phyloP scores from a whole-genome alignment of 306 rosid genomes.

The Astragalus glycyphyllos region DNA sequence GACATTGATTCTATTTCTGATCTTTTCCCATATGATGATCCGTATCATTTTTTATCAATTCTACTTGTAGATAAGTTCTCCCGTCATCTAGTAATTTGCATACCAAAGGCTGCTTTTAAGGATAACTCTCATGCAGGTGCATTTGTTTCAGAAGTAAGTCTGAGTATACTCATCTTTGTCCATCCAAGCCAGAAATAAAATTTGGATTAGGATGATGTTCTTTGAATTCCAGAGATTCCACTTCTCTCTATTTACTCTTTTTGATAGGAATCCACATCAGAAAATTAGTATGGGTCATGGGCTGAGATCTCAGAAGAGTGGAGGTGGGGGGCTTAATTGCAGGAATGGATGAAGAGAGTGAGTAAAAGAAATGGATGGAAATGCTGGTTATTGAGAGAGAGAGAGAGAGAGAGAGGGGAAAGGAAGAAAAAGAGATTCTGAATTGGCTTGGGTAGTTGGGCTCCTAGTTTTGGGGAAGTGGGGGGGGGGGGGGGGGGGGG shows the following conservation, averaged over 20 bases:
- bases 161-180: conserved; percentile 26
- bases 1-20: conserved; percentile 7
- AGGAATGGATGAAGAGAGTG: not conserved
- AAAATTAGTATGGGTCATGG: not conserved
- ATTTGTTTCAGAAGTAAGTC: conserved; percentile 92
- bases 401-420: too few relatives aligned
- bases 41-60: conserved; percentile 38
- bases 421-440: too few relatives aligned
- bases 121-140: conserved; percentile 93
- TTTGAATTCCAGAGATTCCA: conserved; percentile 29
- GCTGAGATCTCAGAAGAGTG: not conserved
- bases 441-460: too few relatives aligned
- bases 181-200: conserved; percentile 19
- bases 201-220: conserved; percentile 23
- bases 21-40: conserved; percentile 32
- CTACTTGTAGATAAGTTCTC: conserved; percentile 81
- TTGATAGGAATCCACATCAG: not conserved
- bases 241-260: conserved; percentile 1
- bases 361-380: not conserved
- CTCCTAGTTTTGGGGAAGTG: too few relatives aligned
- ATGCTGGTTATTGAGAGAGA: too few relatives aligned
- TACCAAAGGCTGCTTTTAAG: conserved; percentile 84
- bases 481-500: too few relatives aligned
- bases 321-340: not conserved
- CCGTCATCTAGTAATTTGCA: conserved; percentile 78